Percentiles rank a stretch among this genome's conserved stretches.
These are phyloP conservation scores for Neopestalotiopsis rosae DNA, from an alignment of 2,329 filamentous ascomycete species.

Conservation along the genomic window DNA sequence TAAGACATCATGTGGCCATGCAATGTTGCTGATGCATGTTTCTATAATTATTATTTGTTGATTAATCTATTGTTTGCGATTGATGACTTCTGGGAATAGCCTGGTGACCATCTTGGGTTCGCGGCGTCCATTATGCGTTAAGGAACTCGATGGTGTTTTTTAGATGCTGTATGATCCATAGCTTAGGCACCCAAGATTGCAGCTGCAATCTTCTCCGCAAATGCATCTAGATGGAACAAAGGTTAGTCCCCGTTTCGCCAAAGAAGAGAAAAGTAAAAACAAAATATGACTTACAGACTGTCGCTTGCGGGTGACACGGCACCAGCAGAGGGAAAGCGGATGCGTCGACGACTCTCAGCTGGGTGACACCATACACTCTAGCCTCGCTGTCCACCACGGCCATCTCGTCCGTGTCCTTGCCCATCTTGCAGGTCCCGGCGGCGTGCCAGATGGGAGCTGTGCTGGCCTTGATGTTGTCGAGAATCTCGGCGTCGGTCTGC, in stretches of 20 bases:
- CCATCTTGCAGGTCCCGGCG: conserved; percentile 59
- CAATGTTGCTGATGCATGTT: background rate
- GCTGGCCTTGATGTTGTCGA: conserved; percentile 36
- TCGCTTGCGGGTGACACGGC: conserved; percentile 32
- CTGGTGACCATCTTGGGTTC: background rate
- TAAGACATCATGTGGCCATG: no score
- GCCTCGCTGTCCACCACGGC: conserved; percentile 60
- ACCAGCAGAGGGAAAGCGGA: conserved; percentile 31
- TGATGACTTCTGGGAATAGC: background rate
- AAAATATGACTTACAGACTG: conserved; percentile 20
- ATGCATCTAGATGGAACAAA: background rate
- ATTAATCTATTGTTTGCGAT: background rate
- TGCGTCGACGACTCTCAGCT: conserved; percentile 63
- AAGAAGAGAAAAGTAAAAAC: background rate
- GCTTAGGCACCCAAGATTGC: background rate
- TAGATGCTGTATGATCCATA: background rate
- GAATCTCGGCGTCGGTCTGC: conserved; percentile 47
- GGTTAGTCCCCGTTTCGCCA: background rate
- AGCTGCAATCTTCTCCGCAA: conserved; percentile 5
- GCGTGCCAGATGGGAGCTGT: conserved; percentile 53
- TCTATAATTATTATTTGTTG: background rate
- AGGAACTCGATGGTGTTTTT: background rate
- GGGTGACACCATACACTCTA: conserved; percentile 55
- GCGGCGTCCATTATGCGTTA: background rate
- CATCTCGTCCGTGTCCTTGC: conserved; percentile 52